Evolutionary conservation across 139 green algal genomes (phyloP).

Genomic region (Auxenochlorella protothecoides): DNA sequence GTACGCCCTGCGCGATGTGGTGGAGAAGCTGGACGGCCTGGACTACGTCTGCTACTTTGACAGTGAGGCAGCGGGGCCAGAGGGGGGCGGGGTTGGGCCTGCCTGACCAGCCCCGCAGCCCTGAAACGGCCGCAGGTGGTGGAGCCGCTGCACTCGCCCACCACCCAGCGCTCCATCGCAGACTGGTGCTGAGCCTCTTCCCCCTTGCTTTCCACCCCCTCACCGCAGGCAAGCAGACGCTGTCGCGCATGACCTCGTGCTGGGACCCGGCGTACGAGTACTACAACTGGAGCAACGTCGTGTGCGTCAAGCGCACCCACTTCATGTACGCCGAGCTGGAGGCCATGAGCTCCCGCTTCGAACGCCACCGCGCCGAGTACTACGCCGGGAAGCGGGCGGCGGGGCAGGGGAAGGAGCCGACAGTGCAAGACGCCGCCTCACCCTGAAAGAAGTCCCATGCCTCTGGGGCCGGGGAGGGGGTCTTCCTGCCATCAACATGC

Average conservation of each 20-base stretch:
- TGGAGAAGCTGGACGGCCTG: slow-evolving; percentile 7
- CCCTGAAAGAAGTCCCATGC: no score
- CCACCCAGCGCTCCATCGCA: no score
- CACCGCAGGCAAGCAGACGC: slow-evolving; percentile 4
- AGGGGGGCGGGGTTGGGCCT: neutral
- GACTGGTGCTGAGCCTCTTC: no score
- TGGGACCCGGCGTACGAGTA: slow-evolving; percentile 8
- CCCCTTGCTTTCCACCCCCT: no score
- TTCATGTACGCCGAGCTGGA: slow-evolving; percentile 2
- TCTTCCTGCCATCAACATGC: no score
- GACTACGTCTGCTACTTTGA: slow-evolving; percentile 18
- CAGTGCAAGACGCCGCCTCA: no score
- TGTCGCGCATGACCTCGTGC: slow-evolving; percentile 12
- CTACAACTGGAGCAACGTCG: slow-evolving; percentile 10
- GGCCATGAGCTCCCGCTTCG: slow-evolving; percentile 9
- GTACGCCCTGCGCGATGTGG: slow-evolving; percentile 4
- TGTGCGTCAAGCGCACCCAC: slow-evolving; percentile 1
- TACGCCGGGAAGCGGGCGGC: neutral
- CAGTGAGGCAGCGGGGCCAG: neutral
- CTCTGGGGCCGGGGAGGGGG: no score
- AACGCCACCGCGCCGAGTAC: neutral
- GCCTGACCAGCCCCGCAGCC: neutral
- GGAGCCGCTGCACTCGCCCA: no score
- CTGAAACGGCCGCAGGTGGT: neutral
- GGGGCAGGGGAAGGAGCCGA: no score